Conservation (phyloP, 768 basidiomycete genomes). For the Solioccasus polychromus region DNA sequence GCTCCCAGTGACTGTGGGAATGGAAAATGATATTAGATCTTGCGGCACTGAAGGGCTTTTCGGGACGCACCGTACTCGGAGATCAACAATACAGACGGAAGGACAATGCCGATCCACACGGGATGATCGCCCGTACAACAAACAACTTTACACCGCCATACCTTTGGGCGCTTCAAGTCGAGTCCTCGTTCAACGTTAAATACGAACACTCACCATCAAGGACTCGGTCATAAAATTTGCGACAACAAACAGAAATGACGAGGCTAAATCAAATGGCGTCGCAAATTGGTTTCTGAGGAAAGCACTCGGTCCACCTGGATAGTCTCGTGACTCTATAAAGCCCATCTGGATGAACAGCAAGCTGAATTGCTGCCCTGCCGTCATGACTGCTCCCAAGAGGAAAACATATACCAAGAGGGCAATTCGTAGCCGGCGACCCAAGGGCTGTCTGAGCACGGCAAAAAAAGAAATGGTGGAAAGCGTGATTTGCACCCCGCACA, state of each 20-base stretch:
- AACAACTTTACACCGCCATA: constrained; percentile 22
- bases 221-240: constrained; percentile 23
- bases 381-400: constrained; percentile 13
- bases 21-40: background rate
- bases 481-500: constrained; percentile 21
- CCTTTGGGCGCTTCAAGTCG: constrained; percentile 7
- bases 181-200: background rate
- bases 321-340: constrained; percentile 10
- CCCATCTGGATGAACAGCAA: constrained; percentile 16
- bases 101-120: constrained; percentile 6
- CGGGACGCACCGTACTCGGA: constrained; percentile 12
- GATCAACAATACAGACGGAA: constrained; percentile 7
- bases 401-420: constrained; percentile 13
- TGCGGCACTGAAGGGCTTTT: background rate
- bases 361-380: constrained; percentile 11
- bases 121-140: constrained; percentile 11
- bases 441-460: constrained; percentile 12
- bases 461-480: constrained; percentile 20
- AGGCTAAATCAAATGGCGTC: constrained; percentile 2
- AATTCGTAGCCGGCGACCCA: constrained; percentile 11
- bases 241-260: constrained; percentile 11
- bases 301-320: constrained; percentile 14
- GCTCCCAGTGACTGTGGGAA: constrained; percentile 4
- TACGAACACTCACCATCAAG: constrained; percentile 14
- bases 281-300: background rate